Evolutionary conservation across 2,329 filamentous ascomycete species (phyloP), one percentile per base, ranked within the genome.

Genomic region (Trichophyton simii): DNA sequence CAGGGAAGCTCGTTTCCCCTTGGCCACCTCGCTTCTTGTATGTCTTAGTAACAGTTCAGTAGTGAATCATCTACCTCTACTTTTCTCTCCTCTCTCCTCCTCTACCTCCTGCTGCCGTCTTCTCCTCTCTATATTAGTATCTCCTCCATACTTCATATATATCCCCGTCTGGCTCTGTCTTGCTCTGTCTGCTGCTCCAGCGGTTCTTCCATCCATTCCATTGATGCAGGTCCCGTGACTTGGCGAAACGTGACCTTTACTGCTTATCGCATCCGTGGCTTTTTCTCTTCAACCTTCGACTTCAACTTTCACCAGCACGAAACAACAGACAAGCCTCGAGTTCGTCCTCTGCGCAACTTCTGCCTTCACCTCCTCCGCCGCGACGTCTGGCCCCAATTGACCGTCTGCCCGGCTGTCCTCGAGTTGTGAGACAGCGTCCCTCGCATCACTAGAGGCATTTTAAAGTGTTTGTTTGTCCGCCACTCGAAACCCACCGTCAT

Each of bases 401-500:
- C 50, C 15, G 8, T 55, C 50, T 55, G 50, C 6, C 28, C 28
- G 11, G 28, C 28, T 28, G 50, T 28, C 9, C 28, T 36, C 50
- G 50, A 34, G 13, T 28, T n/a, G 28, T 31, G 20, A n/a, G 25
- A n/a, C 7, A 55, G 50, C 50, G 34, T 38, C 34, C 34, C 11
- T 38, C 34, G 34, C 34, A 38, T 13, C 11, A 38, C 25, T 15
- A 15, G 13, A 50, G 20, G 46, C 3, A 44, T n/a, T n/a, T 44
- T 44, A 44, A 44, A n/a, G 41, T 36, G 50, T 55, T 55, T 55
- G 50, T 55, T 55, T 34, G 28, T 55, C 50, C 50, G 25, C 50
- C 50, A 55, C 50, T 28, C 50, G 50, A 55, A 50, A 55, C 50
- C 28, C 50, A 34, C 50, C 50, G 50, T 55, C 50, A 55, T 55